A percentile compares a stretch with the other conserved stretches of the same genome.
Evolutionary conservation across 306 rosid genomes (phyloP).

Genomic region (Trifolium fragiferum): DNA sequence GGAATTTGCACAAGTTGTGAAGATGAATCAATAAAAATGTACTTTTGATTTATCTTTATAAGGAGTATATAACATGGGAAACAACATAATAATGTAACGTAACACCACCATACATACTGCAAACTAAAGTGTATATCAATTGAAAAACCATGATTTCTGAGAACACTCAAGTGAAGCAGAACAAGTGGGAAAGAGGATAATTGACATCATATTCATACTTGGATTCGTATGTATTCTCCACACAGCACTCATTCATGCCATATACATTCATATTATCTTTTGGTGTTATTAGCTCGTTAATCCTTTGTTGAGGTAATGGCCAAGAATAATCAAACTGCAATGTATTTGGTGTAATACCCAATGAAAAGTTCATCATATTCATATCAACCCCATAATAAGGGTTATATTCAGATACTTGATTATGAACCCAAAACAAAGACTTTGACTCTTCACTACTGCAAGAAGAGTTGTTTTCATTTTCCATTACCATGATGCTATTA

Average conservation of each 20-base stretch:
- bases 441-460: conserved; percentile 28
- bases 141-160: conserved; percentile 26
- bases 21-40: conserved; percentile 3
- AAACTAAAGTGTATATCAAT: conserved; percentile 6
- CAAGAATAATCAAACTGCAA: conserved; percentile 49
- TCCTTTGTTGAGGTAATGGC: conserved; percentile 42
- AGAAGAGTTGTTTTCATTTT: conserved; percentile 38
- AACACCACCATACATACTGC: not conserved
- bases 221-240: conserved; percentile 25
- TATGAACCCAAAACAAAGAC: conserved; percentile 51
- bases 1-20: not conserved
- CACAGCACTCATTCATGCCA: conserved; percentile 33
- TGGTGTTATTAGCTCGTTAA: conserved; percentile 29
- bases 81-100: not conserved
- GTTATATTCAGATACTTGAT: conserved; percentile 35
- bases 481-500: conserved; percentile 23
- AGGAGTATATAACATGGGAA: not conserved
- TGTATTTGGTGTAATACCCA: conserved; percentile 33
- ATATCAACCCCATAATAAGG: conserved; percentile 49
- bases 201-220: conserved; percentile 34
- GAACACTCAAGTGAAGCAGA: conserved; percentile 30
- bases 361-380: conserved; percentile 47
- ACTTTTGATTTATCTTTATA: not conserved
- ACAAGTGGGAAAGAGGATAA: conserved; percentile 42
- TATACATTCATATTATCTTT: conserved; percentile 25